phyloP scores from a whole-genome alignment of 331 rosid species.

The Dryas integrifolia region DNA sequence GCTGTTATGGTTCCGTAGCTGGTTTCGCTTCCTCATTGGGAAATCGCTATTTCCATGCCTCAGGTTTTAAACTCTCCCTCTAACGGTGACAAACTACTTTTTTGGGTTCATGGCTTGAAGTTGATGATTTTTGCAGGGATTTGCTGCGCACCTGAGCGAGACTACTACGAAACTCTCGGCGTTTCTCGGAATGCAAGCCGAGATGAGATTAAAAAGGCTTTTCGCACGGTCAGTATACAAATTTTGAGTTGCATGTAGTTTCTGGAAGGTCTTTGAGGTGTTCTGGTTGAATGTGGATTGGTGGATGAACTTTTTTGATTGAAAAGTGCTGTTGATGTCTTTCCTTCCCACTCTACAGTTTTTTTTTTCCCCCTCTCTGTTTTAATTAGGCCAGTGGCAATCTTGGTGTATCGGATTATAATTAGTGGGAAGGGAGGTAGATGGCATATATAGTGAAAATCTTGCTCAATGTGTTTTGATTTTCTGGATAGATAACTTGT shows the following conservation, averaged over 20 bases:
- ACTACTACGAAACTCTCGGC: constrained; percentile 68
- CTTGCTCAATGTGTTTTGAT: not conserved
- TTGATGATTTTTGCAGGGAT: constrained; percentile 36
- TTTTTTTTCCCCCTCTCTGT: not conserved
- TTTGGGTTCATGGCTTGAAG: not conserved
- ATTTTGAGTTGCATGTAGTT: not conserved
- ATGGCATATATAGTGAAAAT: not conserved
- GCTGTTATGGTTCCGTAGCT: constrained; percentile 33
- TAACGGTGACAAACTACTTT: not conserved
- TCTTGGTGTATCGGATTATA: too few relatives aligned
- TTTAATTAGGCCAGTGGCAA: too few relatives aligned
- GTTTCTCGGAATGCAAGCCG: constrained; percentile 60
- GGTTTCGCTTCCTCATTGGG: constrained; percentile 30
- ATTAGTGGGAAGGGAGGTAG: not conserved
- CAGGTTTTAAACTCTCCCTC: constrained; percentile 46
- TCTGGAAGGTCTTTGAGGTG: not conserved
- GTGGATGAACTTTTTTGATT: not conserved
- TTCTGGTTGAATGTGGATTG: not conserved
- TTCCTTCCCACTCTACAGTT: not conserved
- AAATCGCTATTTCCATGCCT: constrained; percentile 50
- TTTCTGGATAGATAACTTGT: constrained; percentile 1
- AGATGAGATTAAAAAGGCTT: constrained; percentile 77
- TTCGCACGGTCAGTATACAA: constrained; percentile 53
- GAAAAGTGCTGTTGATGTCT: not conserved
- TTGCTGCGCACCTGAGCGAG: constrained; percentile 44